Percentiles rank a stretch among this genome's conserved stretches.
Conservation (phyloP, 345 rosid genomes). For the Hevea brasiliensis region DNA sequence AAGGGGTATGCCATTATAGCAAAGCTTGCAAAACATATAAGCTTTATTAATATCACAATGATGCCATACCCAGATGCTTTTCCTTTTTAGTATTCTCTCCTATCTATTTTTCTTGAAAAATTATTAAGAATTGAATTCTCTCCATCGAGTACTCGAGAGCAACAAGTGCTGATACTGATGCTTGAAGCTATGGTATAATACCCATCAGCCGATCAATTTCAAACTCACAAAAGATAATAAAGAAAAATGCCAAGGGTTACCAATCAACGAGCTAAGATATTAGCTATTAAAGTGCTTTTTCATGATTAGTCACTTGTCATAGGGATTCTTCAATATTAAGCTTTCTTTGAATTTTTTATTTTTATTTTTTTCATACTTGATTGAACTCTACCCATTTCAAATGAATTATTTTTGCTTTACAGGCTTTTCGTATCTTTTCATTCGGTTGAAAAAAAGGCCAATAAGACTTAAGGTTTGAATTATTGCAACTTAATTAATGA, state of each 20-base stretch:
- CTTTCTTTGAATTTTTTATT: constrained; percentile 24
- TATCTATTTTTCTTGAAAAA: constrained; percentile 10
- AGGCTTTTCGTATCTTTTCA: constrained; percentile 2
- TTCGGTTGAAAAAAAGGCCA: not conserved
- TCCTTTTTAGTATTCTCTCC: constrained; percentile 38
- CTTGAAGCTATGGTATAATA: constrained; percentile 32
- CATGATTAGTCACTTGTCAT: constrained; percentile 44
- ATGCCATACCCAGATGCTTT: constrained; percentile 45
- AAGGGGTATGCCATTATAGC: constrained; percentile 9
- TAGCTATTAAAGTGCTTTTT: constrained; percentile 23
- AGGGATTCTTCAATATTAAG: constrained; percentile 41
- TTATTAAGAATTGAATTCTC: constrained; percentile 29
- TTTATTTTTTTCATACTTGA: constrained; percentile 21
- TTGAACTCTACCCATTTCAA: constrained; percentile 8
- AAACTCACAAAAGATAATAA: constrained; percentile 26
- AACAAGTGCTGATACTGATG: constrained; percentile 3
- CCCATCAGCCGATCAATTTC: constrained; percentile 37
- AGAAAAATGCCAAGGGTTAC: constrained; percentile 15
- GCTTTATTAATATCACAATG: constrained; percentile 32
- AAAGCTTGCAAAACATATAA: constrained; percentile 15
- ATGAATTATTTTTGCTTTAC: constrained; percentile 8
- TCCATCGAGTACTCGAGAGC: constrained; percentile 26
- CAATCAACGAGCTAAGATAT: constrained; percentile 20
- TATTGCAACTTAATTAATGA: no score
- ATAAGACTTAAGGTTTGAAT: no score